These are phyloP conservation scores for Malania oleifera DNA, from an alignment of 164 flowering plant species.

Conservation along the genomic window DNA sequence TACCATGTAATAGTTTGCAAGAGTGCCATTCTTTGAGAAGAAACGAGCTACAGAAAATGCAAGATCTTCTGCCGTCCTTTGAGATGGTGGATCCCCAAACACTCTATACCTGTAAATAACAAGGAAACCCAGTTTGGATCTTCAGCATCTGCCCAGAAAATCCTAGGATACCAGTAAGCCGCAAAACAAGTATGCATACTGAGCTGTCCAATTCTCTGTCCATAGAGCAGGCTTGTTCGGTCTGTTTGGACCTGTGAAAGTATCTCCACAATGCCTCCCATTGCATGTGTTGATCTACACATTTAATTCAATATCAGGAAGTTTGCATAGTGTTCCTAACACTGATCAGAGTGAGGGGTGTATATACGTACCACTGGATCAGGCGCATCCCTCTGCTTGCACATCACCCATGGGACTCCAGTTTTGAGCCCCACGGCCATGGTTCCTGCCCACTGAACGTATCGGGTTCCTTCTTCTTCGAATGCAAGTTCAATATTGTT, in stretches of 20 bases:
- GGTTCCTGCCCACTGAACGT: conserved; percentile 84
- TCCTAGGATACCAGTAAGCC: no score
- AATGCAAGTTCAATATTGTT: conserved; percentile 59
- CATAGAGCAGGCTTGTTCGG: conserved; percentile 76
- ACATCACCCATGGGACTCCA: conserved; percentile 97
- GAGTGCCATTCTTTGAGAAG: background rate
- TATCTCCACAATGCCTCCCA: conserved; percentile 93
- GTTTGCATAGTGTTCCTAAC: background rate
- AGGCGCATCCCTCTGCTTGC: conserved; percentile 94
- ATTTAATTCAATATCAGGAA: background rate
- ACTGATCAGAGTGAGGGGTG: background rate
- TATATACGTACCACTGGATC: conserved; percentile 52
- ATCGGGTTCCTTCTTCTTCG: conserved; percentile 35
- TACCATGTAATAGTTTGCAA: conserved; percentile 3
- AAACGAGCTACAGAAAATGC: conserved; percentile 3
- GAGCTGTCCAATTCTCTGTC: conserved; percentile 99
- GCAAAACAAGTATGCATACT: conserved; percentile 50
- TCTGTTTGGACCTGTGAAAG: conserved; percentile 75
- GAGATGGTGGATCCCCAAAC: conserved; percentile 2
- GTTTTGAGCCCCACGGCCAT: conserved; percentile 47
- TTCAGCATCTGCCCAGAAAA: no score
- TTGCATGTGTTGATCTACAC: conserved; percentile 89
- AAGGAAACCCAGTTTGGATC: no score
- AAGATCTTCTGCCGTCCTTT: conserved; percentile 2
- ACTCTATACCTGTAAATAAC: background rate